Base-by-base conservation (phyloP, 176 grass and related monocot species). In the Tillandsia fasciculata region DNA sequence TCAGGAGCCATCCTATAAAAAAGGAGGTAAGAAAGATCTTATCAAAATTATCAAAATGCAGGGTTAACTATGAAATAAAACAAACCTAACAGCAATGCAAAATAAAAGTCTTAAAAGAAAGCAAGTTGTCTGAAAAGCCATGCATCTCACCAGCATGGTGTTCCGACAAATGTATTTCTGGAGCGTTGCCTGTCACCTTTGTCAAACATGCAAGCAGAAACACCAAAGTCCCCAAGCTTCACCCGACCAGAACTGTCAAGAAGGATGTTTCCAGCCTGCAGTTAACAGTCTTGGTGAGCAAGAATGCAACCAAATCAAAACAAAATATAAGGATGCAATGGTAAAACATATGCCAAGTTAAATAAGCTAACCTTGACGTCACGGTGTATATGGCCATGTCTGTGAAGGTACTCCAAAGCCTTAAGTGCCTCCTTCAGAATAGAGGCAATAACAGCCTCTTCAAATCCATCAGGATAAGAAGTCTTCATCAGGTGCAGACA, bases 401-500 rank as follows among this genome's bases (percentile, higher is more conserved):
- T 90, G 56, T 99, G 94, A 81, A 99, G 86, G 80, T 99, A 99
- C 10, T 99, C 94, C 49, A 99, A 66, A 79, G 94, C 94, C 52
- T 93, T 99, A 57, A 99, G 82, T 73, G 89, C 88, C 88, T 99
- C 94, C 70, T 99, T 99, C 74, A 99, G 79, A 77, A 99, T 88
- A 64, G 90, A 99, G 18, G 75, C 84, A 28, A 99, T 99, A 66
- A 99, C 72, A 26, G 64, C 90, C 50, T 99, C 94, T 70, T 99
- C 94, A 15, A 99, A 99, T 74, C 94, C 94, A 33, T 99, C 90
- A 56, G 90, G 72, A 80, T 88, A 86, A 50, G 90, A 80, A 33
- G 90, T 84, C 80, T 99, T 99, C 94, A 99, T 99, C 67, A 99
- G 81, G 75, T 99, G 94, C 74, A 99, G 81, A 79, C 94, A 99